phyloP scores from a whole-genome alignment of 352 stramenopile species.

The Halophytophthora batemanensis region DNA sequence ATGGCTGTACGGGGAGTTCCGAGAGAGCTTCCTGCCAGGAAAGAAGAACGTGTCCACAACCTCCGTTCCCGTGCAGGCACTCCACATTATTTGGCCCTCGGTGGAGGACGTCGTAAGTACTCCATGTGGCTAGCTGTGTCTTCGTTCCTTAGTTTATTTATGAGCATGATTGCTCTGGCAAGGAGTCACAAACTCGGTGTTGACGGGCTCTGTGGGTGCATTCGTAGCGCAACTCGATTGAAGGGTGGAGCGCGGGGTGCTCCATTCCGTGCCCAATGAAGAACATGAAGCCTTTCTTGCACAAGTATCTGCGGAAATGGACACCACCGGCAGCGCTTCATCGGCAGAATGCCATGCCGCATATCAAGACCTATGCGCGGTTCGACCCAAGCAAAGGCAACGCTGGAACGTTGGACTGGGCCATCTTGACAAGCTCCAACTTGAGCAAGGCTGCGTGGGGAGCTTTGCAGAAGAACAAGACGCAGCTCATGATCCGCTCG shows the following conservation, averaged over 20 bases:
- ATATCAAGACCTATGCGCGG: slow-evolving; percentile 80
- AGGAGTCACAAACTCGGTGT: too few species aligned
- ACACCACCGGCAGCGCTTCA: slow-evolving; percentile 47
- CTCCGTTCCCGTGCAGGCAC: slow-evolving; percentile 39
- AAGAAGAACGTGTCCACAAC: slow-evolving; percentile 28
- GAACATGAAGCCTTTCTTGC: slow-evolving; percentile 85
- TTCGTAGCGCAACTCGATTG: slow-evolving; percentile 63
- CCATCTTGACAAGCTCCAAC: slow-evolving; percentile 79
- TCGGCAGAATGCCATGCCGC: slow-evolving; percentile 77
- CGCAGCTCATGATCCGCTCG: slow-evolving; percentile 80
- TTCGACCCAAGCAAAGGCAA: slow-evolving; percentile 34
- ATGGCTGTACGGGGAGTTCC: slow-evolving; percentile 80
- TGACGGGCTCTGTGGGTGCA: slow-evolving; percentile 1
- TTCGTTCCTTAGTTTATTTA: background rate
- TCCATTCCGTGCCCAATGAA: slow-evolving; percentile 75
- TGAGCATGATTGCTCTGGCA: too few species aligned
- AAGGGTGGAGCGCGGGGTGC: slow-evolving; percentile 74
- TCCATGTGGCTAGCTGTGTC: background rate
- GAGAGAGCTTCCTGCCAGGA: slow-evolving; percentile 51
- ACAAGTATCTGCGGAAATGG: slow-evolving; percentile 84
- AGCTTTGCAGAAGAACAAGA: slow-evolving; percentile 61
- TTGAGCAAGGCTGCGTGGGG: slow-evolving; percentile 84
- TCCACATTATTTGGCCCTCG: slow-evolving; percentile 82
- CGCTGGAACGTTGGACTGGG: slow-evolving; percentile 52
- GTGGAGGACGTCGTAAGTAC: slow-evolving; percentile 69